Base-by-base conservation (phyloP, 345 rosid species). In the Pelargonium nanum region DNA sequence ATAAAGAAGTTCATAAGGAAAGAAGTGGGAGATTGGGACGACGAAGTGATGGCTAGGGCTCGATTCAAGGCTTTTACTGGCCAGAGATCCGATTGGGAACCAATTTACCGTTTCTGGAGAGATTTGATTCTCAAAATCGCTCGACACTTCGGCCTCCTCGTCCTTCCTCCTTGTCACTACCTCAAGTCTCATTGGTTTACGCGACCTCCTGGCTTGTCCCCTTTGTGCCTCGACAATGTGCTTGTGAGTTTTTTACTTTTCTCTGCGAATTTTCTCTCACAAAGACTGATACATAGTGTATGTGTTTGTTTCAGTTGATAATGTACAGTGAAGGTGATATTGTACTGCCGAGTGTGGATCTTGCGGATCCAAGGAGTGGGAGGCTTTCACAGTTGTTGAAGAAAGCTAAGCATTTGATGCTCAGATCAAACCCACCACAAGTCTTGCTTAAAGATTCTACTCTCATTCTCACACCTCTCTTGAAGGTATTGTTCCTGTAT, bases 31-130 rank as follows among this genome's bases (percentile, higher is more conserved):
- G 90, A 88, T 69, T 88, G 95, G 96, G 95, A 84, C 69, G 91
- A 89, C 32, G 93, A 89, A 34, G 74, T 80, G 9, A 71, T 77
- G 17, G 77, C 96, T 51, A 81, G 70, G 21, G 89, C 97, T 28
- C 80, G 97, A 40, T 92, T 85, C 82, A 89, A 92, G 67, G 95
- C 89, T 5, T 92, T 92, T 58, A 85, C 88, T 60, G 98, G 96
- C 1, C 96, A 88, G 65, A 88, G 87, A 78, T 78, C 85, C 61
- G 97, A 92, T 65, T 92, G 98, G 98, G 90, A 86, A 50, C 68
- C 72, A 15, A 80, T 60, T 70, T 89, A 69, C 84, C 77, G 61
- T 21, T 89, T 89, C 68, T 89, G 97, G 97, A 84, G 78, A 56
- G 86, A 80, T 66, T 77, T 89, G 78, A 87, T 89, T 54, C 53